Conservation (phyloP, 2,329 filamentous ascomycete species). For the Chaetomiaceae sp. region DNA sequence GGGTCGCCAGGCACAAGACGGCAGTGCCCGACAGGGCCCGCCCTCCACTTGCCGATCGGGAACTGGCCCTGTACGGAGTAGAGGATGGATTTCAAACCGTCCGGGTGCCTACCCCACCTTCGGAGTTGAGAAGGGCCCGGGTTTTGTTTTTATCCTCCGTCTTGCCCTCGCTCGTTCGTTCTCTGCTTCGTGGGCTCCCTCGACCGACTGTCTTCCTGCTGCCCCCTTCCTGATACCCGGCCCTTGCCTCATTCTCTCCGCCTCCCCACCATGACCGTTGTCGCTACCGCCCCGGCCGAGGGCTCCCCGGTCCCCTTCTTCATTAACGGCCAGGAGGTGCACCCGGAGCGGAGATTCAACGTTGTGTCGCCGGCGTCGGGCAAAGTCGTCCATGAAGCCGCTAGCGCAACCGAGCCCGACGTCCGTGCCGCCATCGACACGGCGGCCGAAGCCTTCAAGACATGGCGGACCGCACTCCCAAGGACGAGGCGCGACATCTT, state of each 20-base stretch:
- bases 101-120: conserved; percentile 1
- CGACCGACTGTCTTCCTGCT: background rate
- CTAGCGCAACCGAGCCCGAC: conserved; percentile 28
- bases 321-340: conserved; percentile 32
- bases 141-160: background rate
- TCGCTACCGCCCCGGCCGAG: conserved; percentile 10
- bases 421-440: conserved; percentile 33
- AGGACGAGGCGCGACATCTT: conserved; percentile 63
- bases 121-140: background rate
- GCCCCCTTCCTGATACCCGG: background rate
- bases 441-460: conserved; percentile 63
- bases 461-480: conserved; percentile 63
- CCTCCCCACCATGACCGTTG: conserved; percentile 15
- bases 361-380: conserved; percentile 30
- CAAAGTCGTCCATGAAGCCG: conserved; percentile 29
- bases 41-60: conserved; percentile 9
- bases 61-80: background rate
- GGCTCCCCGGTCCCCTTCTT: conserved; percentile 31
- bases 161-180: background rate
- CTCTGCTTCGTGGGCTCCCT: background rate
- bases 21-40: background rate
- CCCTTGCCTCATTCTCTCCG: background rate
- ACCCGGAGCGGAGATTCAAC: conserved; percentile 25
- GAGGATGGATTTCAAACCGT: background rate
- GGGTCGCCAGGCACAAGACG: background rate